A percentile compares a stretch with the other conserved stretches of the same genome.
Evolutionary conservation across 2,329 filamentous ascomycete species (phyloP).

Genomic region (Fusarium duplospermum): DNA sequence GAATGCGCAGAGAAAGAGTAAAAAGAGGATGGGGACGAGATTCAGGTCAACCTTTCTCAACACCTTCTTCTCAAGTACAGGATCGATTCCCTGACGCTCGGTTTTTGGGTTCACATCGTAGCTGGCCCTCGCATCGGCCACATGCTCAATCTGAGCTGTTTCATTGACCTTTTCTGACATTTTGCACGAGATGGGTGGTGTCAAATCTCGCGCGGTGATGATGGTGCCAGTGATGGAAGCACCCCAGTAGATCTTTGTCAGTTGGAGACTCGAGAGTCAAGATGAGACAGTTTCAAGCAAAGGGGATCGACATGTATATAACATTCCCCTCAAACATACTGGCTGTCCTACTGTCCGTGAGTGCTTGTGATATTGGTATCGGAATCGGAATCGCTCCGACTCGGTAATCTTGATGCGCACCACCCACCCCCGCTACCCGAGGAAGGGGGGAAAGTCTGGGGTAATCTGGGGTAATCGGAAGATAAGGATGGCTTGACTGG

Average conservation of each 20-base stretch:
- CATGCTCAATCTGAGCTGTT: background rate
- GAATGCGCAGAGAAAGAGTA: constrained; percentile 8
- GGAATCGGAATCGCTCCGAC: background rate
- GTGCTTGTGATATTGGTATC: background rate
- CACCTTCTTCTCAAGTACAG: constrained; percentile 1
- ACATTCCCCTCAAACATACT: background rate
- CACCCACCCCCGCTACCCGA: background rate
- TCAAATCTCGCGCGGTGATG: background rate
- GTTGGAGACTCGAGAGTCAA: background rate
- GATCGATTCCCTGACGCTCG: background rate
- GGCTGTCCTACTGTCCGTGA: background rate
- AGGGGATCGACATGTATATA: background rate
- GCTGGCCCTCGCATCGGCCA: background rate
- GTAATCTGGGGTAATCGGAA: background rate
- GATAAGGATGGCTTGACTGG: background rate
- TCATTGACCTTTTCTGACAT: constrained; percentile 5
- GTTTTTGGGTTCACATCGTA: background rate
- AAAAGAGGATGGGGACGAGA: constrained; percentile 4
- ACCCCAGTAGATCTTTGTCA: background rate
- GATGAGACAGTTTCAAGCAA: background rate
- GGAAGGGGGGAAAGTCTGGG: background rate
- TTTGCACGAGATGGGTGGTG: background rate
- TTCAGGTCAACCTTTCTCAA: constrained; percentile 1
- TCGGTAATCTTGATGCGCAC: background rate
- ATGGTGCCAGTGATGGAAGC: background rate